Evolutionary conservation across 2,329 filamentous ascomycete species (phyloP).

Genomic region (Paraphoma sp.): DNA sequence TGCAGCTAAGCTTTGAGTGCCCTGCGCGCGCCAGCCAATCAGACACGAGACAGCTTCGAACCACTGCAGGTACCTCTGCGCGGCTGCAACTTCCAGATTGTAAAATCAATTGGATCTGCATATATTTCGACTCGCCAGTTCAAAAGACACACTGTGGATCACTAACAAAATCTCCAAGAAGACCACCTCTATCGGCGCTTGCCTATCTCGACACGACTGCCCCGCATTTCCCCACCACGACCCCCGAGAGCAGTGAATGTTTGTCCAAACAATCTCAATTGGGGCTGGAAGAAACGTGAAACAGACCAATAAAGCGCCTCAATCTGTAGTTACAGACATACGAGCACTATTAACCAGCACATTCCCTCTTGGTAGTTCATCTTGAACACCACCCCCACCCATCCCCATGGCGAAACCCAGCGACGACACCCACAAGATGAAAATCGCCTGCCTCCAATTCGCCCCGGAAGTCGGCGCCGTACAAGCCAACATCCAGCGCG

Average conservation of each 20-base stretch:
- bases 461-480: slow-evolving; percentile 73
- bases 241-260: background rate
- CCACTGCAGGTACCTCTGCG: slow-evolving; percentile 8
- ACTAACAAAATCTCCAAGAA: background rate
- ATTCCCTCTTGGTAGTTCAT: too few relatives aligned
- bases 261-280: background rate
- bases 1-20: slow-evolving; percentile 23
- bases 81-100: background rate
- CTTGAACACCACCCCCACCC: slow-evolving; percentile 4
- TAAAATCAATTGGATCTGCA: background rate
- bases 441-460: slow-evolving; percentile 75
- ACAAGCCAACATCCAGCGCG: slow-evolving; percentile 72
- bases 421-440: slow-evolving; percentile 55
- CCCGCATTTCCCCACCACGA: slow-evolving; percentile 3
- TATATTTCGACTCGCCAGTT: background rate
- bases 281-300: background rate
- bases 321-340: too few relatives aligned
- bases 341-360: too few relatives aligned
- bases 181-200: background rate
- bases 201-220: slow-evolving; percentile 1
- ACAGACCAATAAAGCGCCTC: too few relatives aligned
- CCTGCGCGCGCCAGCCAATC: slow-evolving; percentile 5
- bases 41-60: background rate
- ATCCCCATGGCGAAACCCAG: slow-evolving; percentile 10
- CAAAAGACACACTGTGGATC: background rate